Conservation (phyloP, 2,329 filamentous ascomycete species). For the Hypoxylon sp. region DNA sequence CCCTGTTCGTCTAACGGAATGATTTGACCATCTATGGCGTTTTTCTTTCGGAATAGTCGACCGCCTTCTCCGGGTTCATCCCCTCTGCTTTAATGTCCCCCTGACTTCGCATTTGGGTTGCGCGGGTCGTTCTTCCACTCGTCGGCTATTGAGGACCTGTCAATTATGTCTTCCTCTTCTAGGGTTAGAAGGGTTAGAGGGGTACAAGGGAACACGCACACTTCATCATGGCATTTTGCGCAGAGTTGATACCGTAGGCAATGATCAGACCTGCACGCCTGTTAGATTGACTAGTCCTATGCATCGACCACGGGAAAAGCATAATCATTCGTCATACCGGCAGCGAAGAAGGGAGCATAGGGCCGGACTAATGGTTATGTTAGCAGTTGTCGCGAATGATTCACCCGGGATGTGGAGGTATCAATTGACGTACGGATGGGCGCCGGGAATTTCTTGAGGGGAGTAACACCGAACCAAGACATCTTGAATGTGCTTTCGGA, state of each 20-base stretch:
- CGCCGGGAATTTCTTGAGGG: conserved; percentile 84
- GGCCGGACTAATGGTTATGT: conserved; percentile 77
- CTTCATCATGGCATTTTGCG: conserved; percentile 81
- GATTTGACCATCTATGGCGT: conserved; percentile 51
- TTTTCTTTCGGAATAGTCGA: conserved; percentile 38
- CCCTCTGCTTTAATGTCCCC: conserved; percentile 60
- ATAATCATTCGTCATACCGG: conserved; percentile 76
- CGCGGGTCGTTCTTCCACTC: conserved; percentile 98
- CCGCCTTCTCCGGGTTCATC: conserved; percentile 34
- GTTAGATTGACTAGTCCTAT: conserved; percentile 46
- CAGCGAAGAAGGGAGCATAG: conserved; percentile 93
- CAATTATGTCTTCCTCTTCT: conserved; percentile 49
- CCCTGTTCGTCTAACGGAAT: conserved; percentile 45
- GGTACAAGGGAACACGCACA: conserved; percentile 67
- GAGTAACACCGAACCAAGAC: conserved; percentile 78
- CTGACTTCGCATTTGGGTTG: conserved; percentile 76
- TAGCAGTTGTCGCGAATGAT: conserved; percentile 47
- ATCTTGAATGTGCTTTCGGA: conserved; percentile 68
- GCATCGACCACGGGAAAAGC: background rate
- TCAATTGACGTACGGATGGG: conserved; percentile 78
- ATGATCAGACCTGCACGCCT: conserved; percentile 79
- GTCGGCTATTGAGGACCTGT: conserved; percentile 71
- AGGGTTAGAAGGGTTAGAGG: conserved; percentile 28
- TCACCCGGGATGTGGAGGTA: conserved; percentile 29
- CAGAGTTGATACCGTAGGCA: conserved; percentile 91